Evolutionary conservation across 306 rosid species (phyloP), one percentile per base, ranked within the genome.

Genomic region (Fragaria iinumae): DNA sequence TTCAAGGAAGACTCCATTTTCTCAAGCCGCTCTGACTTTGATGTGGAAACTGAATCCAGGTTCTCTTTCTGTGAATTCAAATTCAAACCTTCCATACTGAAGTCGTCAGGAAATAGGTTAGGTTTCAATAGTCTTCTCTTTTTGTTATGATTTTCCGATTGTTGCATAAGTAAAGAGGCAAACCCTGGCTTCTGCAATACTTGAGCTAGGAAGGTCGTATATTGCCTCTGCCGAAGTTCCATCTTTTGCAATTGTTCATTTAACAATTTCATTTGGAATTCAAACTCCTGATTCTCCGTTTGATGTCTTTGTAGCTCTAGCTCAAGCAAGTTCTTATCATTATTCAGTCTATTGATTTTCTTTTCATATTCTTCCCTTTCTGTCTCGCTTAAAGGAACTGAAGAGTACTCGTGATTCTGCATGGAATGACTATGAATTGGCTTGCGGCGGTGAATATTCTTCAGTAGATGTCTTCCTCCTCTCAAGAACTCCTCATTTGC

Each of bases 401-500:
- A 59, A 63, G 72, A 71, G 25, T 78, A 55, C 62, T 44, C 80
- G 14, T 83, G 86, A 70, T 52, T 78, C 55, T 64, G 78, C 70
- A 65, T 1, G 60, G 86, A 79, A 72, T 83, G 86, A 56, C 83
- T 79, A 44, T 83, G 86, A 67, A 83, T 76, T 62, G 86, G 86
- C 67, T 83, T 83, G 59, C 86, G 81, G 50, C 86, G 64, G 74
- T 83, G 78, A 53, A 83, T 83, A 21, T 83, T 83, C 72, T 65
- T 79, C 48, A 83, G 65, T 23, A 83, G 86, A 72, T 83, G 86
- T 60, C 79, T 71, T 39, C 78, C 79, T 25, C 86, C 86, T 71
- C 86, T 79, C 44, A 79, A 18, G 59, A 83, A 83, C 41, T 83
- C 86, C 63, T 83, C 86, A 76, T 83, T 83, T 23, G 86, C 83